Base-by-base conservation (phyloP, 2,329 filamentous ascomycete genomes). In the Pleurostoma richardsiae region DNA sequence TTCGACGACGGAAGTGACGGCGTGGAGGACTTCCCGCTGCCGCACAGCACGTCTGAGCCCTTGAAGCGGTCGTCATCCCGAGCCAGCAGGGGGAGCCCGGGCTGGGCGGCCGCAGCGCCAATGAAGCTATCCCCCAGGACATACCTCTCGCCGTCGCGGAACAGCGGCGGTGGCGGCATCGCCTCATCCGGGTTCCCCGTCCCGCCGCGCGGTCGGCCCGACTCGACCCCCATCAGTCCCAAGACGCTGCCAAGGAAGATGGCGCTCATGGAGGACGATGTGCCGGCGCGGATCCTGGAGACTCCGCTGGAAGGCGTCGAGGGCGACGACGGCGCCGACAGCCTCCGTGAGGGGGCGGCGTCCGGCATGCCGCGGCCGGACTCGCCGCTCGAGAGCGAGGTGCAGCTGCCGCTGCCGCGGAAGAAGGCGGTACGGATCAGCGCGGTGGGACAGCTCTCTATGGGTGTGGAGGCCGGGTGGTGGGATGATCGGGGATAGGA, bases 401-500 rank as follows among this genome's bases (percentile, higher is more conserved):
- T 52, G 36, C 50, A 52, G 29, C 46, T 54, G 38, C 49, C 58
- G 26, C 54, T 59, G 42, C 59, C 56, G 30, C 55, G 57, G n/a
- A 67, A 63, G 50, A 63, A 62, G 48, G 59, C 60, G 11, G 57
- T 64, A 11, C 54, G 65, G 40, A 56, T 67, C 51, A 67, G 65
- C 40, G 65, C 65, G 3, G 64, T 67, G n/a, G 65, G 65, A 3
- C 52, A 49, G 19, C 53, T 52, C 40, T 54, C 42, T 29, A 52
- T 55, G 4, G 51, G 54, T 29, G 48, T 57, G 39, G 61, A 60
- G 42, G 52, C 52, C 1, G 55, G 56, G 5, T 59, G 56, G 57
- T 63, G 58, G 60, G 53, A 52, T 4, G 53, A 61, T 40, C 19
- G 19, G 19, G 19, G 19, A 19, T 19, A 19, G 19, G 19, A 19